Percentiles rank a stretch among this genome's conserved stretches.
Conservation (phyloP, 2,329 filamentous ascomycete genomes). For the Colletotrichum endophyticum region DNA sequence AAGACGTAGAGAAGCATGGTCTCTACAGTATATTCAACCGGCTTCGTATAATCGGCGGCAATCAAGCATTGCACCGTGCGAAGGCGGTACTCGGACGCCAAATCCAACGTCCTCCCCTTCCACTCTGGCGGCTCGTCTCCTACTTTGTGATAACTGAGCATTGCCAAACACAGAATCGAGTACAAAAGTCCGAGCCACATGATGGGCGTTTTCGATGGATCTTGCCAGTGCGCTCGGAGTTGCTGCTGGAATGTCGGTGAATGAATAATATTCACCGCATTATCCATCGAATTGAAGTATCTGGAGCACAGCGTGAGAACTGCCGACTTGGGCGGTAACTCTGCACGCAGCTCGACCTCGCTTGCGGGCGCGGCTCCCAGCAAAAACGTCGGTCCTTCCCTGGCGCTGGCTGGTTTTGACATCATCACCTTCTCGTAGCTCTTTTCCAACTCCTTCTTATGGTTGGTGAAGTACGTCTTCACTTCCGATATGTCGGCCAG, state of each 20-base stretch:
- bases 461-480: slow-evolving; percentile 83
- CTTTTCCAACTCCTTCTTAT: slow-evolving; percentile 88
- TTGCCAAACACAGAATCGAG: slow-evolving; percentile 75
- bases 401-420: slow-evolving; percentile 64
- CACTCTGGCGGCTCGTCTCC: slow-evolving; percentile 83
- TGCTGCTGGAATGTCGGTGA: slow-evolving; percentile 84
- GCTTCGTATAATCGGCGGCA: slow-evolving; percentile 78
- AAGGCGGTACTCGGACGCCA: slow-evolving; percentile 69
- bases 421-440: slow-evolving; percentile 79
- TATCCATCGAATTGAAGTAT: slow-evolving; percentile 86
- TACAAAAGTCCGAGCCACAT: slow-evolving; percentile 83
- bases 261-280: slow-evolving; percentile 77
- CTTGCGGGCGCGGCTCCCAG: slow-evolving; percentile 76
- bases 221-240: slow-evolving; percentile 69
- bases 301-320: slow-evolving; percentile 86
- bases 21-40: slow-evolving; percentile 77
- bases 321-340: slow-evolving; percentile 79
- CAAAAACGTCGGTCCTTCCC: slow-evolving; percentile 76
- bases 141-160: slow-evolving; percentile 80
- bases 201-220: slow-evolving; percentile 73
- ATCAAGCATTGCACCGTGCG: slow-evolving; percentile 81
- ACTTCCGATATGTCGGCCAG: slow-evolving; percentile 88
- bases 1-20: slow-evolving; percentile 78
- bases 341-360: slow-evolving; percentile 77
- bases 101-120: slow-evolving; percentile 66